A percentile compares a stretch with the other conserved stretches of the same genome.
These are phyloP conservation scores for Cryptosporidium sp. DNA, from an alignment of 169 alveolate species.

Conservation along the genomic window DNA sequence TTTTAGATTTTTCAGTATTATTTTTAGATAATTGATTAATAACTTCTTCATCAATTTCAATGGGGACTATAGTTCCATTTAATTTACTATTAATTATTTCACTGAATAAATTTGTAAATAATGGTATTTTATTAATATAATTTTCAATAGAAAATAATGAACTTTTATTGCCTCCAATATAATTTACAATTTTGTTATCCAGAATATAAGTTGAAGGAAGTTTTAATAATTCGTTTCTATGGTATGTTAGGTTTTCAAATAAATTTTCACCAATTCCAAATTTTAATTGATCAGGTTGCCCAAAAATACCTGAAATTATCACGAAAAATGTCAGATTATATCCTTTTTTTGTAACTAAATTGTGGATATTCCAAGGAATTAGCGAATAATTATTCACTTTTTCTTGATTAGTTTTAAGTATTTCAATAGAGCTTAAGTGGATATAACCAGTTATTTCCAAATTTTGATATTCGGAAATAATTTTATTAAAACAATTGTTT, in stretches of 20 bases:
- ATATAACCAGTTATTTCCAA: conserved; percentile 25
- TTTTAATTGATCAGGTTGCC: neutral
- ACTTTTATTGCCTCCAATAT: neutral
- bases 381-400: neutral
- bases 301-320: conserved; percentile 5
- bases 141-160: neutral
- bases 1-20: conserved; percentile 2
- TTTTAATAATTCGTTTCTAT: conserved; percentile 9
- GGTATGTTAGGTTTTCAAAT: conserved; percentile 39
- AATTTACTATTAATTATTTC: neutral
- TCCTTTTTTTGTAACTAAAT: conserved; percentile 16
- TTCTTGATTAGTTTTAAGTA: neutral
- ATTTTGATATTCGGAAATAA: neutral
- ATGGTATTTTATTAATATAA: neutral
- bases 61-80: conserved; percentile 19
- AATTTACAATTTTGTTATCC: conserved; percentile 10
- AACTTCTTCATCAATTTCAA: neutral
- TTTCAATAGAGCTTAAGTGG: neutral
- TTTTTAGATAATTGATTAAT: neutral
- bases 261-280: neutral
- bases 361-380: conserved; percentile 41
- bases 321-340: conserved; percentile 15
- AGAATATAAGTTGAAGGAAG: conserved; percentile 24
- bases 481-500: neutral
- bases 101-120: neutral